Evolutionary conservation across 208 protist species (phyloP).

Genomic region (Leishmania mexicana): DNA sequence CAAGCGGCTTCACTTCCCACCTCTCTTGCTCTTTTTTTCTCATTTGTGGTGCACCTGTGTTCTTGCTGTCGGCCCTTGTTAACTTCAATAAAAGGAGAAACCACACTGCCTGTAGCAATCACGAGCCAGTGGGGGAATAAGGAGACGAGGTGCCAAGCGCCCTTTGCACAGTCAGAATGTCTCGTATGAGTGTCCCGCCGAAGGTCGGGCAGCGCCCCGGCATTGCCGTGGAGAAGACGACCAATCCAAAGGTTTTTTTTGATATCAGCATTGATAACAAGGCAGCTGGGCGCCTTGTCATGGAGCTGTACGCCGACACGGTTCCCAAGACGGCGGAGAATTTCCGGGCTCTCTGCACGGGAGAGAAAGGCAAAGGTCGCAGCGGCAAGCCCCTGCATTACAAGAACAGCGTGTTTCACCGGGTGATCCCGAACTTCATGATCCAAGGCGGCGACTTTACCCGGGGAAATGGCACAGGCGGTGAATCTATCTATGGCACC

Average conservation of each 20-base stretch:
- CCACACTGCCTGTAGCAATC: not conserved
- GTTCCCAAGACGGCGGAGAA: slow-evolving; percentile 95
- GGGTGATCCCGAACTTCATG: slow-evolving; percentile 97
- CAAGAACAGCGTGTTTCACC: slow-evolving; percentile 96
- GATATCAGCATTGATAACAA: slow-evolving; percentile 82
- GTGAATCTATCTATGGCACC: slow-evolving; percentile 98
- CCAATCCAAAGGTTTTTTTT: slow-evolving; percentile 92
- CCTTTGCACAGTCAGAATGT: slow-evolving; percentile 23
- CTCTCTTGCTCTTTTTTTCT: not conserved
- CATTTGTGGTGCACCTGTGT: too few species aligned
- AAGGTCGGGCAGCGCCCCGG: slow-evolving; percentile 38
- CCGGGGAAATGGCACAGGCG: slow-evolving; percentile 95
- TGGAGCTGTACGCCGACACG: slow-evolving; percentile 93
- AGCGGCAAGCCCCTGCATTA: slow-evolving; percentile 96
- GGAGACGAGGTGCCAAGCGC: not conserved
- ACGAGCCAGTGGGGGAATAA: too few species aligned
- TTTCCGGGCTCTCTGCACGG: slow-evolving; percentile 91
- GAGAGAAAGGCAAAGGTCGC: slow-evolving; percentile 88
- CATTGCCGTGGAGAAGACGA: slow-evolving; percentile 24
- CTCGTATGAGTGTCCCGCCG: slow-evolving; percentile 63
- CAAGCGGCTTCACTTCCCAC: not conserved
- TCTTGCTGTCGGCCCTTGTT: not conserved
- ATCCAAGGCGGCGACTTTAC: slow-evolving; percentile 99
- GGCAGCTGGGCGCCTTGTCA: slow-evolving; percentile 77
- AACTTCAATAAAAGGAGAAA: not conserved